Conservation (phyloP, 148 eudicot genomes). For the Silene uniflora region DNA sequence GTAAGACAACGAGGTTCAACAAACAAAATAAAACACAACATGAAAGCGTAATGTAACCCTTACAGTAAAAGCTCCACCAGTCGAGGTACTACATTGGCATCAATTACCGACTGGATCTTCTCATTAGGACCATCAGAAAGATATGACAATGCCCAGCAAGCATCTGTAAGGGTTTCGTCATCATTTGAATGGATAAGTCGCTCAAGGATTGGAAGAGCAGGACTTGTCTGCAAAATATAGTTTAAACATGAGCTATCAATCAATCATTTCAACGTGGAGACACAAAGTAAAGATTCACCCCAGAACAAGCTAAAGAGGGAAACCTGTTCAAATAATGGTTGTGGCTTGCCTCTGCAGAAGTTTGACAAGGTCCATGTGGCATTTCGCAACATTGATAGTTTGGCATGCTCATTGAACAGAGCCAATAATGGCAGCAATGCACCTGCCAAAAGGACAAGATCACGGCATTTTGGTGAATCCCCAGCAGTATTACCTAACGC, state of each 20-base stretch:
- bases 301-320: neutral
- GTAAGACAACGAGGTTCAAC: constrained; percentile 1
- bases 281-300: neutral
- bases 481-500: constrained; percentile 88
- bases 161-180: constrained; percentile 83
- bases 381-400: constrained; percentile 78
- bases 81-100: constrained; percentile 67
- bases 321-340: constrained; percentile 74
- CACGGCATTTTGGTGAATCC: constrained; percentile 88
- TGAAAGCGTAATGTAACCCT: constrained; percentile 19
- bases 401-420: constrained; percentile 70
- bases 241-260: neutral
- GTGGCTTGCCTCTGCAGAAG: constrained; percentile 91
- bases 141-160: constrained; percentile 86
- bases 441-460: constrained; percentile 69
- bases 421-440: constrained; percentile 64
- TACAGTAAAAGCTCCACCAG: constrained; percentile 76
- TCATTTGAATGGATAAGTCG: constrained; percentile 66
- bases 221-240: constrained; percentile 44
- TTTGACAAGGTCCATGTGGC: constrained; percentile 94
- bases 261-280: neutral
- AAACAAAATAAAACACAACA: neutral
- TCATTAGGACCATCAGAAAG: constrained; percentile 90
- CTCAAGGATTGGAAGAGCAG: constrained; percentile 76
- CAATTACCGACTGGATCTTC: constrained; percentile 82